Evolutionary conservation across 768 basidiomycete genomes (phyloP), one percentile per base, ranked within the genome.

Genomic region (Mycena epipterygia): DNA sequence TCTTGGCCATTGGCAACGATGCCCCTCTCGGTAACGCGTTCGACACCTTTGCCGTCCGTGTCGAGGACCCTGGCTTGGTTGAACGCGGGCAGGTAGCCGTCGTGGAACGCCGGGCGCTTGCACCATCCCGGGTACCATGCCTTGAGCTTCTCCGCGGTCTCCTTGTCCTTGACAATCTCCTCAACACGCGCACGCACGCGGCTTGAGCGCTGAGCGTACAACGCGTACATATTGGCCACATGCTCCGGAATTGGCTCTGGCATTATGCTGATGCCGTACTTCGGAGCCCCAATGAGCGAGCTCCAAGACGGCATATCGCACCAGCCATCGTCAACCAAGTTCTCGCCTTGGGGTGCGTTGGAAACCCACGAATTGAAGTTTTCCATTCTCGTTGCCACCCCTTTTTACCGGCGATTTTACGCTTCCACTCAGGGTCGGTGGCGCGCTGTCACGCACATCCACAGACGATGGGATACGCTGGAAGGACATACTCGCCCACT

Each of bases 81-180:
- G 58, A 75, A 75, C 8, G 69, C n/a, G 30, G 61, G 74, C 5
- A 75, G 64, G 29, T 73, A 75, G 21, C 73, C 72, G 46, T 75
- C 74, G 53, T 75, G 74, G 59, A 75, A 75, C 14, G 68, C 57
- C 35, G 72, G 74, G 23, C 74, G 67, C 48, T 75, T 75, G 57
- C 74, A 75, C 74, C 74, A 75, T 4, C 23, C 29, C 0, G 74
- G 72, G 27, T 75, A 75, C 72, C 72, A 75, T 0, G 55, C 21
- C 46, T 75, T 75, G 12, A 75, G 53, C 14, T 33, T 68, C n/a
- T 70, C 49, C 0, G 74, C 74, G 13, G 63, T 68, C 7, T 21
- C 23, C 2, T 32, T 49, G 53, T 75, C 66, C 48, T 70, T 52
- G 29, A 75, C 74, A 23, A 71, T 35, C 27, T 64, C 62, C 41